Base-by-base conservation (phyloP, 345 rosid species). In the Gossypium ekmanianum region DNA sequence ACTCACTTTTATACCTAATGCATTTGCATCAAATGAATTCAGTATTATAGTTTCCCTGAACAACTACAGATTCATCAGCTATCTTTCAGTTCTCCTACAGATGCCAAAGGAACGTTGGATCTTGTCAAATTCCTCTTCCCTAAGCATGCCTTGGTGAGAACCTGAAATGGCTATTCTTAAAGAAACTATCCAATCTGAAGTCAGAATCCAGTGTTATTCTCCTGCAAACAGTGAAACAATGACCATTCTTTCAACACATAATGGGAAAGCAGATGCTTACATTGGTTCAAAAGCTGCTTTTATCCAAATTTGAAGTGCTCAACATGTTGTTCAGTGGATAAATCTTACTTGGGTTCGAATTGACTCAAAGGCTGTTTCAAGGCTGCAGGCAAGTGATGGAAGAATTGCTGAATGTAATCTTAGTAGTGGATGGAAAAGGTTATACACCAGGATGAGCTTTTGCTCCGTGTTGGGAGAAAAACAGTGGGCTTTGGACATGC, bases 101-200 rank as follows among this genome's bases (percentile, higher is more conserved):
- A 95, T 81, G 87, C 91, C 26, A 93, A 93, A 83, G 97, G 98
- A 73, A 95, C 91, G 56, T 91, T 95, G 98, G 99, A 95, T 89
- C 98, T 93, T 47, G 86, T 86, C 8, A 91, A 79, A 75, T 95
- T 91, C 82, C 99, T 93, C 27, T 84, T 90, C 24, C 99, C 98
- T 1, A 88, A 89, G 83, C 83, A 90, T 66, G 93, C 87, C 96
- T 88, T 45, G 97, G 98, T 1, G 96, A 95, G 85, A 91, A 88
- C 97, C 94, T 7, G 87, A 87, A 78, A 93, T 93, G 98, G 84
- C 83, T 85, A 59, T 85, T 75, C 90, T 93, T 5, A 93, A 89
- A 76, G 89, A 84, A 51, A 89, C 62, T 79, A 88, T 93, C 20
- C 80, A 87, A 75, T 83, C 88, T 51, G 97, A 89, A 79, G 79